Evolutionary conservation across 1,139 yeast genomes (phyloP).

Genomic region (Eremothecium sinecaudum): DNA sequence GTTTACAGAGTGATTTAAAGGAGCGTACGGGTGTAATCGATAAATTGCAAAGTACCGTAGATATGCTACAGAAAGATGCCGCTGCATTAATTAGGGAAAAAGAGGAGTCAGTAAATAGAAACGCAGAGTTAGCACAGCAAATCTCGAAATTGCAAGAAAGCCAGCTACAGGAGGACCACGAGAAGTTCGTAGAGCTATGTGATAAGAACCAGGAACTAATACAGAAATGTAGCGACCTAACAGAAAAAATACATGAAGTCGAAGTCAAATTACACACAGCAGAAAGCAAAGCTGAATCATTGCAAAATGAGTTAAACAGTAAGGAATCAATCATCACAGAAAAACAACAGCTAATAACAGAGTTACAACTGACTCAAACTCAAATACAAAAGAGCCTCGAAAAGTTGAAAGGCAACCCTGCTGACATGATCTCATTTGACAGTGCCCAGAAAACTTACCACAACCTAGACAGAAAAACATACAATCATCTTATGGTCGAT

Average conservation of each 20-base stretch:
- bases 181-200: conserved; percentile 3
- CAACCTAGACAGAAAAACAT: conserved; percentile 13
- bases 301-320: conserved; percentile 1
- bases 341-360: conserved; percentile 9
- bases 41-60: conserved; percentile 4
- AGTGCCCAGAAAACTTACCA: conserved; percentile 14
- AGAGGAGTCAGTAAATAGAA: conserved; percentile 4
- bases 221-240: conserved; percentile 1
- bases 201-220: conserved; percentile 5
- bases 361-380: conserved; percentile 8
- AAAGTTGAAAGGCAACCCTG: conserved; percentile 11
- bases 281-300: background rate
- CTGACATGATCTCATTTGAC: conserved; percentile 13
- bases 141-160: conserved; percentile 4
- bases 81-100: conserved; percentile 4
- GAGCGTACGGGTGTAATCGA: conserved; percentile 1
- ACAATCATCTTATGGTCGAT: conserved; percentile 22
- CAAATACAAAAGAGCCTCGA: conserved; percentile 8
- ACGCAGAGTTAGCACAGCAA: conserved; percentile 4
- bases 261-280: conserved; percentile 3
- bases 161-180: conserved; percentile 3
- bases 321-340: conserved; percentile 9
- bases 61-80: conserved; percentile 4
- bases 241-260: conserved; percentile 2
- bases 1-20: conserved; percentile 2